Evolutionary conservation across 148 eudicot species (phyloP), one percentile per base, ranked within the genome.

Genomic region (Persicaria maculosa): DNA sequence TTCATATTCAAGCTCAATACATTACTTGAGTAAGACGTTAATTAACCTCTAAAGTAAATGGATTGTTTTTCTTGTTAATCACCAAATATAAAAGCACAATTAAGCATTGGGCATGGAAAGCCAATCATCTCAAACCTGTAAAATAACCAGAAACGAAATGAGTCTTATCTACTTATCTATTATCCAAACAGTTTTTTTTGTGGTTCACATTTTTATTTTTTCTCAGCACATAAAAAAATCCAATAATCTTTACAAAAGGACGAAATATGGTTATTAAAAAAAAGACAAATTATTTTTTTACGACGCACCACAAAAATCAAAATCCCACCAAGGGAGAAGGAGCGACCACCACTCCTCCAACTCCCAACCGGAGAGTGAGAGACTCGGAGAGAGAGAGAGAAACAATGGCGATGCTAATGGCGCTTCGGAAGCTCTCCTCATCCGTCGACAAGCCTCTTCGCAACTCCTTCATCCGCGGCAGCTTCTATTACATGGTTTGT

Each of bases 341-440:
- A 36, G 47, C 70, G 47, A 1, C 70, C 12, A 14, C 47, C 19
- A 65, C 0, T 9, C 9, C 47, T 59, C 47, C 70, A 65, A 65
- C 70, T 65, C 31, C n/a, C 40, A 14, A 3, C 4, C 4, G 44
- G 70, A 40, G 69, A 76, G 58, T 48, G 73, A 15, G 9, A n/a
- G n/a, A n/a, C n/a, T n/a, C n/a, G n/a, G n/a, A 65, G 54, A 67
- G 36, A 2, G 25, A 53, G 43, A 76, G 76, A 74, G 36, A 75
- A 59, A 69, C 36, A 75, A 92, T 92, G 99, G 96, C 97, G 53
- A 84, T 95, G 96, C 92, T 96, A 55, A 84, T 90, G 91, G 97
- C 96, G 57, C 85, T 95, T 58, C 89, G 97, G 16, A 84, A 88
- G 82, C 92, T 95, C 52, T 84, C 91, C 4, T 90, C 93, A 20